Base-by-base conservation (phyloP, 164 flowering plant species). In the Warburgia ugandensis region DNA sequence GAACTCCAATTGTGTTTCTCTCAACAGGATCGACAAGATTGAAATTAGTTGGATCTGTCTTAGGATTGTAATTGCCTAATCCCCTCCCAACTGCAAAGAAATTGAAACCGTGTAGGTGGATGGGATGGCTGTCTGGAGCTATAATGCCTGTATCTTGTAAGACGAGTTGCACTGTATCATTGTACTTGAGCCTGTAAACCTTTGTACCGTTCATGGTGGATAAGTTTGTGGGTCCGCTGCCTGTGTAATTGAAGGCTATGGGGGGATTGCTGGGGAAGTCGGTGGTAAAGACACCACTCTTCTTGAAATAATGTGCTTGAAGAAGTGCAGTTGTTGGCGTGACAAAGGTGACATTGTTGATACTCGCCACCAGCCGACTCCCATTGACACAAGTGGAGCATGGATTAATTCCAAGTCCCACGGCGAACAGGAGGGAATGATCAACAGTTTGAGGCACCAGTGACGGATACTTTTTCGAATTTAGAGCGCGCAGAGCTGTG, bases 21-120 rank as follows among this genome's bases (percentile, higher is more conserved):
- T 86, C 95, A 13, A 79, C 80, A 6, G 95, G 89, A 31, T 86
- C 91, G 8, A 74, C 75, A 0, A 86, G 79, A 55, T 86, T 86
- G 43, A 81, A 86, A 0, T 55, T 77, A 25, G 63, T 52, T 0
- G 81, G 67, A 60, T 81, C 89, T 0, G 23, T 76, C 30, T 58
- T 71, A 0, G 81, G 54, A 53, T 81, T 62, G 48, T 58, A 86
- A 43, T 83, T 86, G 11, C 95, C 95, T 6, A 79, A 2, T 19
- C 91, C 91, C 39, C 62, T 70, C 0, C 95, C 95, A 12, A 81
- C 86, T 0, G 45, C 71, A 27, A 76, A 86, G 74, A 81, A 86
- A 45, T 86, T 86, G 67, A 74, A 86, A 3, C 95, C 95, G 19
- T 86, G 95, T 1, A 86, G 65, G 69, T 86, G 95, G 30, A 81